Base-by-base conservation (phyloP, 75 land plant genomes). In the Picea glauca region DNA sequence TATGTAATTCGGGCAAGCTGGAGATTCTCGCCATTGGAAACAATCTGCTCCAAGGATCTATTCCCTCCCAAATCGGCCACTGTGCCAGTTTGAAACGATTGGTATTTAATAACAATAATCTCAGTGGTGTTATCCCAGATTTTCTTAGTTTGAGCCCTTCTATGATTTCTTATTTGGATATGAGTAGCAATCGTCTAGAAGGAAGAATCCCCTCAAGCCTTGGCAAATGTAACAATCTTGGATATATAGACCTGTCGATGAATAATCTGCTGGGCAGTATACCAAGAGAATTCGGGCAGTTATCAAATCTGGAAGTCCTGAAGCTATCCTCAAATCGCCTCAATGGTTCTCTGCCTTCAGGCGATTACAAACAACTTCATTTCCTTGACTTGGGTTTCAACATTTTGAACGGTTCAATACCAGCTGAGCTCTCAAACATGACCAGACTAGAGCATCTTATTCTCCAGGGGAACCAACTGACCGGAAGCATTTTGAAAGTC, bases 131-230 rank as follows among this genome's bases (percentile, higher is more conserved):
- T 26, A 83, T 90, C 50, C 92, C 92, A 20, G 76, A 83, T 1
- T 35, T 32, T 63, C 31, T 63, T 63, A 81, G 83, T 38, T 31
- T 56, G 13, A 20, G 32, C 32, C 81, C 79, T 20, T 75, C 61
- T 2, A 54, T 62, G 33, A 80, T 87, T 33, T 5, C 23, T 7
- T 77, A 79, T 60, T 75, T 92, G 58, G 90, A 89, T 32, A 30
- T 88, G 30, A 84, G 85, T 4, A 75, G 57, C 31, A 94, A 95
- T 77, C 35, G 67, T 4, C 62, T 95, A 5, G 74, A 65, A 50
- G 95, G 93, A 32, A 17, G 76, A 33, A 89, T 95, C 11, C 95
- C 98, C 5, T 59, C 62, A 23, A 83, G 80, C 32, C 63, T 95
- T 57, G 88, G 85, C 30, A 78, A 78, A 65, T 83, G 89, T 13